Evolutionary conservation across 257 asterid genomes (phyloP).

Genomic region (Nicotiana sylvestris): DNA sequence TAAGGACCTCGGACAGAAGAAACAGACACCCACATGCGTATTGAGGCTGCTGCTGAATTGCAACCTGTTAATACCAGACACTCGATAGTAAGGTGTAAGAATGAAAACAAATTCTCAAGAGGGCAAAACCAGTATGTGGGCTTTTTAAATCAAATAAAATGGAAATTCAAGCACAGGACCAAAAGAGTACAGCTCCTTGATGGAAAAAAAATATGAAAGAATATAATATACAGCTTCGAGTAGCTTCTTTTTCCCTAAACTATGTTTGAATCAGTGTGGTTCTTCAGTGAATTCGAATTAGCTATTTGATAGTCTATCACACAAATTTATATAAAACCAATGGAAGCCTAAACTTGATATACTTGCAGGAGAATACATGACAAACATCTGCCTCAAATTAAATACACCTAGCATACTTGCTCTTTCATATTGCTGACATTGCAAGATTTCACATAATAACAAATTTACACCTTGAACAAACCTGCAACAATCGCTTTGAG

Average conservation of each 20-base stretch:
- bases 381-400: not conserved
- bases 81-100: constrained; percentile 1
- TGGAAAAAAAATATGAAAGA: not conserved
- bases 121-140: not conserved
- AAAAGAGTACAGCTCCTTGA: not conserved
- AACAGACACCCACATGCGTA: constrained; percentile 95
- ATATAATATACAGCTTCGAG: not conserved
- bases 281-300: not conserved
- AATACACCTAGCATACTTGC: not conserved
- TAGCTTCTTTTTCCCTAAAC: not conserved
- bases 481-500: constrained; percentile 93
- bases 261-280: not conserved
- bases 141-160: not conserved
- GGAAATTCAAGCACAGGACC: not conserved
- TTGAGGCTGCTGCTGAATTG: constrained; percentile 94
- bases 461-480: constrained; percentile 19
- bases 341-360: not conserved
- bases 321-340: not conserved
- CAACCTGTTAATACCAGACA: constrained; percentile 43
- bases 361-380: not conserved
- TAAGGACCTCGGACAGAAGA: constrained; percentile 89
- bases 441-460: not conserved
- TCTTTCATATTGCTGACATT: not conserved
- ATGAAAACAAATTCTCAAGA: not conserved
- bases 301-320: not conserved